These are phyloP conservation scores for Huntiella moniliformis DNA, from an alignment of 2,329 filamentous ascomycete genomes.

Conservation along the genomic window DNA sequence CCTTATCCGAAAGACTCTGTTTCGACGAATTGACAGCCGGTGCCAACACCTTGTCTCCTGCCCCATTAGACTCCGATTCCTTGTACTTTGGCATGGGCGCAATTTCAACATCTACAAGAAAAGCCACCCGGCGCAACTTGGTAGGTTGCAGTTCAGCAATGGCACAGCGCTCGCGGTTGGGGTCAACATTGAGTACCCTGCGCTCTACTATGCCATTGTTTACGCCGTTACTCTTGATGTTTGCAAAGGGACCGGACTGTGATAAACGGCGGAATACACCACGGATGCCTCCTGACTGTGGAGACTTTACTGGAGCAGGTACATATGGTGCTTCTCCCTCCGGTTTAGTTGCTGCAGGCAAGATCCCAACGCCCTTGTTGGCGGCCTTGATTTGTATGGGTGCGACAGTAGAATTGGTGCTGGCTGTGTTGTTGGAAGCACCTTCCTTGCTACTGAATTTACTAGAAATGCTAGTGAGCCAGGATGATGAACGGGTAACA, in stretches of 20 bases:
- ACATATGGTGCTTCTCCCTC: conserved; percentile 49
- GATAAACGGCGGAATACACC: conserved; percentile 70
- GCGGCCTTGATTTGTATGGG: conserved; percentile 1
- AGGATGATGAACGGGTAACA: conserved; percentile 47
- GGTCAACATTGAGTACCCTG: conserved; percentile 69
- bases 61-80: background rate
- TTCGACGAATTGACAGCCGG: background rate
- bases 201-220: conserved; percentile 61
- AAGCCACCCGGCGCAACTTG: conserved; percentile 74
- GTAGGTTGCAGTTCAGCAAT: conserved; percentile 61
- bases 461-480: conserved; percentile 84
- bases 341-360: conserved; percentile 35
- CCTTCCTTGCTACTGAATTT: conserved; percentile 51
- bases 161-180: conserved; percentile 56
- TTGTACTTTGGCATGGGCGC: conserved; percentile 63
- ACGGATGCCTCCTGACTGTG: conserved; percentile 50
- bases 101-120: conserved; percentile 95
- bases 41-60: background rate
- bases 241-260: conserved; percentile 36
- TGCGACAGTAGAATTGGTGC: conserved; percentile 16
- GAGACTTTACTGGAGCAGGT: conserved; percentile 52
- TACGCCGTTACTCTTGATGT: conserved; percentile 24
- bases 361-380: conserved; percentile 35
- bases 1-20: conserved; percentile 6
- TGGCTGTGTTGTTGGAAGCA: conserved; percentile 16